Conservation (phyloP, 768 basidiomycete genomes). For the Boletellus emodensis region DNA sequence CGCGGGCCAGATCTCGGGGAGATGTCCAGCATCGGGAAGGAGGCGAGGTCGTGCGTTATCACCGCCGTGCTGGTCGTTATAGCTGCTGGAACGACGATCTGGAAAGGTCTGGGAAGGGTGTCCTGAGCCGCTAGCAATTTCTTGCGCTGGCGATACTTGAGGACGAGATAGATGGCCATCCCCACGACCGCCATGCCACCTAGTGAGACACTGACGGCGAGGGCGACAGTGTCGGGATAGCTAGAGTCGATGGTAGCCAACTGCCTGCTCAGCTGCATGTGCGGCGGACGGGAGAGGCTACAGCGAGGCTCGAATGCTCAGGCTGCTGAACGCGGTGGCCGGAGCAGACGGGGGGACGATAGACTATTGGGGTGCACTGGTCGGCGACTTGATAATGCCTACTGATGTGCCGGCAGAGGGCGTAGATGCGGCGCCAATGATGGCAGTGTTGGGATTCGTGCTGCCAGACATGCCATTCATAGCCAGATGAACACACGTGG, state of each 20-base stretch:
- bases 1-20: conserved; percentile 1
- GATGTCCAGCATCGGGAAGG: background rate
- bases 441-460: conserved; percentile 1
- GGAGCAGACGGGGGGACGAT: background rate
- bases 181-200: conserved; percentile 17
- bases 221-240: conserved; percentile 2
- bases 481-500: background rate
- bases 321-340: conserved; percentile 1
- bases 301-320: background rate
- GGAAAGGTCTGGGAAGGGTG: conserved; percentile 25
- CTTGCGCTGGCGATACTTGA: conserved; percentile 16
- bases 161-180: conserved; percentile 11
- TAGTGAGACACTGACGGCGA: conserved; percentile 23
- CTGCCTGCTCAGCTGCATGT: conserved; percentile 4
- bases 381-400: conserved; percentile 13
- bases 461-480: conserved; percentile 39
- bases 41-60: background rate
- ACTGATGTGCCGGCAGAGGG: background rate
- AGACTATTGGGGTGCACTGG: background rate
- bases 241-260: background rate
- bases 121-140: conserved; percentile 19
- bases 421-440: conserved; percentile 1
- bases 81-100: conserved; percentile 9
- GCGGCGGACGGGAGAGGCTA: background rate
- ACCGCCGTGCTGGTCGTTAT: background rate